phyloP scores from a whole-genome alignment of 139 green algal genomes.

The Choricystis sp. region DNA sequence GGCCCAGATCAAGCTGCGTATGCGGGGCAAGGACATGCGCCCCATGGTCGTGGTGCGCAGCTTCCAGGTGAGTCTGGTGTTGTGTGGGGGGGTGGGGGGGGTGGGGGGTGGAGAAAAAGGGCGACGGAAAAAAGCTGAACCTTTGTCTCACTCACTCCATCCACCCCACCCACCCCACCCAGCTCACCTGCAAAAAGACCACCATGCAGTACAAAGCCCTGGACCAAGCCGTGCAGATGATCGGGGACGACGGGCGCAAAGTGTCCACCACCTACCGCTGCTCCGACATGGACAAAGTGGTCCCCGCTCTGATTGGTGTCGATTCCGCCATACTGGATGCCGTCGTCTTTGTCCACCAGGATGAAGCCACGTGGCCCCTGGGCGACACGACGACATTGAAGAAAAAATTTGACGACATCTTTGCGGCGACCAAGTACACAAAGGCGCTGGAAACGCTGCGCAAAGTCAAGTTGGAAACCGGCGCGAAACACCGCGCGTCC shows the following conservation, averaged over 20 bases:
- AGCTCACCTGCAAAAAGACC: slow-evolving; percentile 25
- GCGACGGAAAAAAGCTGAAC: background rate
- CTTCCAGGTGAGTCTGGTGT: slow-evolving; percentile 60
- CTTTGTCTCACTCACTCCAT: background rate
- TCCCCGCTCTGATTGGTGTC: slow-evolving; percentile 89
- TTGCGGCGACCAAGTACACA: slow-evolving; percentile 87
- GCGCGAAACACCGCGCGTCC: slow-evolving; percentile 29
- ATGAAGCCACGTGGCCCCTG: slow-evolving; percentile 95
- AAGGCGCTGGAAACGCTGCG: slow-evolving; percentile 77
- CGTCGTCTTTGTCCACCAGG: slow-evolving; percentile 98
- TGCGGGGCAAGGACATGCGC: slow-evolving; percentile 38
- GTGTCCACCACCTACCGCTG: slow-evolving; percentile 50
- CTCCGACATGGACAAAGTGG: slow-evolving; percentile 78
- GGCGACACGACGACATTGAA: slow-evolving; percentile 76
- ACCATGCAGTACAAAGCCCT: slow-evolving; percentile 67
- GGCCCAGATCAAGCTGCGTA: slow-evolving; percentile 89
- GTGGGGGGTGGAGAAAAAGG: no score
- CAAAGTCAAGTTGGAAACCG: slow-evolving; percentile 74
- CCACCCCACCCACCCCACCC: no score
- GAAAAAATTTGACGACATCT: slow-evolving; percentile 97
- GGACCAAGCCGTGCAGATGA: slow-evolving; percentile 54
- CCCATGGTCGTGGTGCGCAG: slow-evolving; percentile 64
- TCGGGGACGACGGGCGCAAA: no score
- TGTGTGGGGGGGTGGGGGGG: no score
- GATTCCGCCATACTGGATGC: slow-evolving; percentile 86